Conservation (phyloP, 306 rosid species). For the Dalbergia oliveri region DNA sequence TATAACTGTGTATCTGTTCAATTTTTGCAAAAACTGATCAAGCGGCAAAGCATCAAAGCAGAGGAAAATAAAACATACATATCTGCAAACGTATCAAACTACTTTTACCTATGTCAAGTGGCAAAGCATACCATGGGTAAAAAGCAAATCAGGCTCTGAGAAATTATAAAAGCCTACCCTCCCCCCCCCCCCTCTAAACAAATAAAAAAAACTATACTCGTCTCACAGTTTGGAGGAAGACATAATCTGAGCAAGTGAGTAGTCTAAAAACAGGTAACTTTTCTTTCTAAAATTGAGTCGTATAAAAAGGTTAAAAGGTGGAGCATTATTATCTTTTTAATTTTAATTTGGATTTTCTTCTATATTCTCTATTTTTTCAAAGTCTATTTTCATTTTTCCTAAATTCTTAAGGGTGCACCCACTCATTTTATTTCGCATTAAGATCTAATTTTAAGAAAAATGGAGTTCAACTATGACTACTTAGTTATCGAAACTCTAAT, state of each 20-base stretch:
- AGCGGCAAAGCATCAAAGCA: background rate
- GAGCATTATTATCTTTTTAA: background rate
- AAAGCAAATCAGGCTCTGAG: background rate
- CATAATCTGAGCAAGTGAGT: background rate
- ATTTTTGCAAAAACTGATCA: background rate
- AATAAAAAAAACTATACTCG: background rate
- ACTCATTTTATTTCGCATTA: too few relatives aligned
- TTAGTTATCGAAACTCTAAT: background rate
- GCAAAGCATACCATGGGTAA: background rate
- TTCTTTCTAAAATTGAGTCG: background rate
- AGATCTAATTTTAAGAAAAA: too few relatives aligned
- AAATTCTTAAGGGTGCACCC: background rate
- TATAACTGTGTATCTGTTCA: too few relatives aligned
- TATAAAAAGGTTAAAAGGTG: background rate
- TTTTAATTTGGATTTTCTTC: background rate
- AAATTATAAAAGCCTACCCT: background rate
- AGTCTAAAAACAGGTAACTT: background rate
- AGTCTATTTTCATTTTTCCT: background rate
- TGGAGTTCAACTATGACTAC: background rate
- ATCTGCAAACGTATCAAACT: background rate
- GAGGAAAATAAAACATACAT: background rate
- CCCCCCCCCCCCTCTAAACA: too few relatives aligned
- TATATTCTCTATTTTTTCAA: background rate
- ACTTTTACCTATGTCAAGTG: slow-evolving; percentile 21
- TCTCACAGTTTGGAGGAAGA: too few relatives aligned